Conservation (phyloP, 768 basidiomycete genomes). For the Botryobasidium botryosum region DNA sequence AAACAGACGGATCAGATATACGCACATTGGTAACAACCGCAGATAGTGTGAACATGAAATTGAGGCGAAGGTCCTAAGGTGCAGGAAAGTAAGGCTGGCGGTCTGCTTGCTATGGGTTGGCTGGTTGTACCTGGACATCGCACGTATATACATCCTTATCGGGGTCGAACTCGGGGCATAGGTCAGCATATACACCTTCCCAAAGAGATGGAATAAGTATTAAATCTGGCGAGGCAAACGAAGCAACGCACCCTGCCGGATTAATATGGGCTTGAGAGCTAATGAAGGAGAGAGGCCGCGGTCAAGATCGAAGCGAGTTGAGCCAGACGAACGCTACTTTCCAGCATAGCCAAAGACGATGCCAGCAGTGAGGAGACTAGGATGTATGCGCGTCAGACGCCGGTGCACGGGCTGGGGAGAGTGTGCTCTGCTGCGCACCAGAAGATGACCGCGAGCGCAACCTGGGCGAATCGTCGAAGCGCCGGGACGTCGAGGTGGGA, state of each 20-base stretch:
- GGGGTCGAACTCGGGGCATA: conserved; percentile 16
- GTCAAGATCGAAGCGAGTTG: neutral
- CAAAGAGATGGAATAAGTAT: neutral
- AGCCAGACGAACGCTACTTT: neutral
- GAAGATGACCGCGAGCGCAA: conserved; percentile 9
- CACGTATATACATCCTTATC: neutral
- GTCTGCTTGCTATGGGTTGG: neutral
- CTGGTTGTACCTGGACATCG: neutral
- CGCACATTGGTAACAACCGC: conserved; percentile 22
- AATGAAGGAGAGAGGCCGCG: neutral
- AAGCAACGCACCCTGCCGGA: conserved; percentile 15
- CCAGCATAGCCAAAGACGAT: conserved; percentile 21
- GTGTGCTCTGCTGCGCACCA: conserved; percentile 4
- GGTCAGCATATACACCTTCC: conserved; percentile 17
- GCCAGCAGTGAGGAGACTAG: conserved; percentile 18
- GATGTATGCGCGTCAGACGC: neutral
- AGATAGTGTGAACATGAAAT: conserved; percentile 21
- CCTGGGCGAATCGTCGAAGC: conserved; percentile 5
- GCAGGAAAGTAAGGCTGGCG: conserved; percentile 8
- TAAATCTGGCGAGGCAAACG: neutral
- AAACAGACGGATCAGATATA: conserved; percentile 4
- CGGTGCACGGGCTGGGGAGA: neutral
- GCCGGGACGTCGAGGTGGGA: neutral
- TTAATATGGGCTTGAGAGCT: conserved; percentile 22
- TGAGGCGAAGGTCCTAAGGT: conserved; percentile 18